phyloP scores from a whole-genome alignment of 768 basidiomycete genomes.

The Lentinula detonsa region DNA sequence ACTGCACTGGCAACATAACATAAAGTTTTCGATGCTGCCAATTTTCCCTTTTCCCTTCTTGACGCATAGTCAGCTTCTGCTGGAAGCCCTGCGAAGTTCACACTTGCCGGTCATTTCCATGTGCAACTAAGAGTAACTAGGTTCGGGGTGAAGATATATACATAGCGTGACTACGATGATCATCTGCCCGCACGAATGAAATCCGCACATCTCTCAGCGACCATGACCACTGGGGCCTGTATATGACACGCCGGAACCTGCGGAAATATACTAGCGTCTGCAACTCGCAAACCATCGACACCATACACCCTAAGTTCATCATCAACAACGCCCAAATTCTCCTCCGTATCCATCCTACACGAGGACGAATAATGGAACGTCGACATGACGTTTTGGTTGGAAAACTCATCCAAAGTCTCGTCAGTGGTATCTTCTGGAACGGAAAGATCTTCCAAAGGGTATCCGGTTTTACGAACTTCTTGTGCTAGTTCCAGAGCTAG shows the following conservation, averaged over 20 bases:
- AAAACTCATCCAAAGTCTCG: conserved; percentile 2
- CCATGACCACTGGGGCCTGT: conserved; percentile 21
- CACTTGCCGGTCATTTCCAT: too few relatives aligned
- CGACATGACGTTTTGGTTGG: neutral
- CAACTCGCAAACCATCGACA: conserved; percentile 30
- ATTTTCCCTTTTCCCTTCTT: too few relatives aligned
- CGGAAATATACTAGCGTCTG: conserved; percentile 25
- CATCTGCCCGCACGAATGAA: neutral
- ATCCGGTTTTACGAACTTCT: conserved; percentile 17
- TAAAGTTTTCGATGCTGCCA: too few relatives aligned
- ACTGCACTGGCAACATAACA: too few relatives aligned
- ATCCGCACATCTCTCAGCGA: conserved; percentile 17
- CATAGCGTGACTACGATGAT: neutral
- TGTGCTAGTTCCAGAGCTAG: conserved; percentile 16
- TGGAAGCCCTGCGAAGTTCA: too few relatives aligned
- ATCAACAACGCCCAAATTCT: conserved; percentile 33
- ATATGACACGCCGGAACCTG: conserved; percentile 20
- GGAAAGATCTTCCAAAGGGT: conserved; percentile 13
- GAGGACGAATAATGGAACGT: conserved; percentile 9
- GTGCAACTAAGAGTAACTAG: too few relatives aligned
- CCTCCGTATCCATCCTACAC: conserved; percentile 6
- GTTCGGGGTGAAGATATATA: too few relatives aligned
- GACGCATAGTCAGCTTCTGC: too few relatives aligned
- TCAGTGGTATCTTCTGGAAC: conserved; percentile 3
- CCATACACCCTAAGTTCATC: conserved; percentile 37